These are phyloP conservation scores for Pharnaceum exiguum DNA, from an alignment of 148 eudicot species.

Conservation along the genomic window DNA sequence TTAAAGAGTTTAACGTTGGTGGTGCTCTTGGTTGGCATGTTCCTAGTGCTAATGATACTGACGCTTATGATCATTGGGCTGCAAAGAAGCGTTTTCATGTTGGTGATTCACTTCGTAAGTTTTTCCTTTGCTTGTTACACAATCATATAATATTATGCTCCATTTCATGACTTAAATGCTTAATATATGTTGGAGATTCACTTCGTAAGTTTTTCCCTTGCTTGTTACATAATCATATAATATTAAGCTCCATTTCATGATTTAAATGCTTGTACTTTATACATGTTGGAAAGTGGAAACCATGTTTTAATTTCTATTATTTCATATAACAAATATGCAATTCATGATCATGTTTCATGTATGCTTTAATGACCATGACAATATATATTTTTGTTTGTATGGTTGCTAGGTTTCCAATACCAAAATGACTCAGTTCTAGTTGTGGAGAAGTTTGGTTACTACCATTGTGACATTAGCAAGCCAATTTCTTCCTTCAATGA, in stretches of 20 bases:
- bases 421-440: constrained; percentile 57
- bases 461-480: constrained; percentile 47
- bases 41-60: constrained; percentile 37
- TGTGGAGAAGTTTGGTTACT: constrained; percentile 64
- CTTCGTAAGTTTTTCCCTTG: constrained; percentile 39
- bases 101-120: constrained; percentile 70
- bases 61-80: constrained; percentile 52
- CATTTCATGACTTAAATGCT: background rate
- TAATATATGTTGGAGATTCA: constrained; percentile 44
- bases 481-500: constrained; percentile 32
- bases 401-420: constrained; percentile 50
- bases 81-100: constrained; percentile 36
- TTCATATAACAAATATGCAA: too few species aligned
- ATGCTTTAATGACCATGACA: background rate
- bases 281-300: constrained; percentile 37
- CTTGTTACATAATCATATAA: too few species aligned
- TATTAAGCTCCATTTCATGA: too few species aligned
- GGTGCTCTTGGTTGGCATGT: constrained; percentile 46
- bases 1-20: constrained; percentile 49
- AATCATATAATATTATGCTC: too few species aligned
- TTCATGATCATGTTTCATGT: background rate
- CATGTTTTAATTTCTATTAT: too few species aligned
- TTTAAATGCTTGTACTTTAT: background rate
- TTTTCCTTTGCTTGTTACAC: background rate
- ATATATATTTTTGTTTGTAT: background rate